Base-by-base conservation (phyloP, 2,329 filamentous ascomycete species). In the Chaetothyriales sp. region DNA sequence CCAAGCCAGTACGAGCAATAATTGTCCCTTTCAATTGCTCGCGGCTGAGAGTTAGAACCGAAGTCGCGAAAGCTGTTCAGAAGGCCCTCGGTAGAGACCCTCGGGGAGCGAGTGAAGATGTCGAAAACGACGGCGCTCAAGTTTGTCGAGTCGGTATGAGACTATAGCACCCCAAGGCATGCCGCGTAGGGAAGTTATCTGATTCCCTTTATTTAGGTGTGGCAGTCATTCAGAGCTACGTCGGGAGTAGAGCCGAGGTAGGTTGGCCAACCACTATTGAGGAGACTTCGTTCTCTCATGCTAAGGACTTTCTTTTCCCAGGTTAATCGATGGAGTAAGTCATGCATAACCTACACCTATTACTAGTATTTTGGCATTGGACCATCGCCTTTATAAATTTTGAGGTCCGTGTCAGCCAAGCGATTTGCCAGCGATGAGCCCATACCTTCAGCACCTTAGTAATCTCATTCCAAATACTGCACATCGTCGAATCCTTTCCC, bases 201-300 rank as follows among this genome's bases (percentile, higher is more conserved):
- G 52, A 43, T 53, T 22, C 55, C 59, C 67, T 37, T 69, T 50
- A 50, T 47, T 43, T 53, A 92, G 87, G 87, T 94, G 46, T 78
- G 88, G 73, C 84, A 85, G 66, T 89, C 86, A 1, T 95, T 95
- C 68, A 80, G 86, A 71, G 78, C 79, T 59, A 85, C 87, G 58
- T 95, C 89, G 4, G 89, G 89, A 5, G 71, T 97, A 18, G 90
- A 95, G 67, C 88, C 88, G 66, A 85, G 86, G 89, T 94, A 73
- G 60, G 68, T 43, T 28, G 18, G 43, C 22, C 13, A 37, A n/a
- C 25, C 25, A 6, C 15, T 5, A 18, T 40, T 40, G 33, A 40
- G 2, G 33, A 40, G 9, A 15, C 5, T 15, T 22, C 20, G 43
- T 15, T 9, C 45, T 5, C 19, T 10, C 20, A 20, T 45, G 18